Evolutionary conservation across 169 alveolate genomes (phyloP), one percentile per base, ranked within the genome.

Genomic region (Babesia bigemina): DNA sequence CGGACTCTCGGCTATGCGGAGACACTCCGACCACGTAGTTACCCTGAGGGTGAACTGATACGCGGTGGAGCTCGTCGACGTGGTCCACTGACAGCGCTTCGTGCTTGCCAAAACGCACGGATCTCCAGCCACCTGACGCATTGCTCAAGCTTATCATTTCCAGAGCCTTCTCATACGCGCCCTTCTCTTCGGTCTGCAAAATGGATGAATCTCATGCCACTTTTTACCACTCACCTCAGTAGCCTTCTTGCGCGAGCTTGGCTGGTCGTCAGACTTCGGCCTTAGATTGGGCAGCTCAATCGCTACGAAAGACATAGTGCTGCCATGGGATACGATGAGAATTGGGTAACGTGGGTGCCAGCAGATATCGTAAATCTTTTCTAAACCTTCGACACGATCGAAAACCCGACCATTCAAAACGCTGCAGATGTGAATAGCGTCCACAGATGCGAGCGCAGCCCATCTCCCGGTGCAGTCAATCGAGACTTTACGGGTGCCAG

Each of bases 301-400:
- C 16, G 90, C 76, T 22, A 83, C 26, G 42, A 62, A 48, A 14
- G 81, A 48, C 26, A 83, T 57, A 11, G 63, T 58, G 47, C 42
- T 57, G n/a, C 70, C 75, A 47, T 75, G 75, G 11, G 90, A 26
- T 9, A 83, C 75, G 19, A 75, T 53, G 36, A 83, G 17, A 0
- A 74, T 49, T 52, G 85, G 90, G 22, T 55, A 67, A 14, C 39
- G 58, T 3, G 90, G 79, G 76, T 83, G 90, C 90, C 90, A 83
- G 21, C 63, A 44, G 9, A 83, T 24, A 59, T 73, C 83, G 33
- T 26, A 42, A 29, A 83, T 61, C 11, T 55, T 49, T 22, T 16
- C 39, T 24, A 74, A 50, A 39, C 74, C 71, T 11, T 83, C 83
- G 13, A 83, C 57, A 9, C 36, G 24, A 17, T 63, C 63, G 82